Base-by-base conservation (phyloP, 805 yeast species). In the Hanseniaspora mollemarum region DNA sequence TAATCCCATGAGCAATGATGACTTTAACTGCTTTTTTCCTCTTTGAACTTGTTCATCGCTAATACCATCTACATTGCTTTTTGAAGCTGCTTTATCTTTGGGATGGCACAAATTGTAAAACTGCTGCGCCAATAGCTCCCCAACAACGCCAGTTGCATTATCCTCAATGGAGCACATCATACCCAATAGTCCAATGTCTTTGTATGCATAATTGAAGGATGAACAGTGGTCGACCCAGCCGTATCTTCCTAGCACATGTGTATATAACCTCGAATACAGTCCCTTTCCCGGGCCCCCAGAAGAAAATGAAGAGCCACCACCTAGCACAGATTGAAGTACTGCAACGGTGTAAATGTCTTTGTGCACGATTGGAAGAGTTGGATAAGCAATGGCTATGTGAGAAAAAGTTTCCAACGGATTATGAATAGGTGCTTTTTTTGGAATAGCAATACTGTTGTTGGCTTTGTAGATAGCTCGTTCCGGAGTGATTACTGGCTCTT, bases 231-330 rank as follows among this genome's bases (percentile, higher is more conserved):
- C 98, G 46, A 92, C 80, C 63, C 83, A 88, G 36, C 94, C 94
- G 62, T 83, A 85, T 63, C 83, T 92, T 67, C 90, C 90, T 62
- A 92, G 72, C 2, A 92, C 95, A 58, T 87, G 78, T 0, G 95
- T 86, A 69, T 87, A 92, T 22, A 94, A 76, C 53, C 97, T 75
- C 3, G 96, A 86, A 64, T 87, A 92, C 97, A 92, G 88, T 3
- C 98, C 98, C 66, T 92, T 92, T 49, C 98, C 98, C 16, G 98
- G 98, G 0, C 98, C 98, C 57, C 98, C 98, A 9, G 98, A 97
- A 18, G 94, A 81, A 62, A 92, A 92, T 1, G 97, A 87, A 4
- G 96, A 94, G 52, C 97, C 98, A 33, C 97, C 96, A 39, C 98
- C 98, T 13, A 92, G 69, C 21, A 90, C 71, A 54, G 88, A 86